Evolutionary conservation across 129 eudicot species (phyloP).

Genomic region (Dittrichia graveolens): DNA sequence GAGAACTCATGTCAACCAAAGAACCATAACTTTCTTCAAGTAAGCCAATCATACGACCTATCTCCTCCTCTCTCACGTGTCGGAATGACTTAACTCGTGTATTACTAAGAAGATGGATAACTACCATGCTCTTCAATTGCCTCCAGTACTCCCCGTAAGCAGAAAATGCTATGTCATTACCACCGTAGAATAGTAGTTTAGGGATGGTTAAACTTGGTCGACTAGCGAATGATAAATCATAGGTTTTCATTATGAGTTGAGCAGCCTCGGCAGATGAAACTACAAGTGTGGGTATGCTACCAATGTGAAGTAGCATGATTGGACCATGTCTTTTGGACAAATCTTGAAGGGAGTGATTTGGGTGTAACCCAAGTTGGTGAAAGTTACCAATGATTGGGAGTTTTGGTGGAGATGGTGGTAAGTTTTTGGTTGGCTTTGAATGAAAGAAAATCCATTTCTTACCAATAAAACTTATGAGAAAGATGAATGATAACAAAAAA

Average conservation of each 20-base stretch:
- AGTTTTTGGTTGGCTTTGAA: neutral
- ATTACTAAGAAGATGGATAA: constrained; percentile 28
- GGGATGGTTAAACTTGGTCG: constrained; percentile 20
- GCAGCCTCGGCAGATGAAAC: constrained; percentile 37
- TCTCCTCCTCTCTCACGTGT: constrained; percentile 37
- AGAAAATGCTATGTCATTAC: constrained; percentile 25
- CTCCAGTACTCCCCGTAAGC: constrained; percentile 46
- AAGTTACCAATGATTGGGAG: constrained; percentile 47
- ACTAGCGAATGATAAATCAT: constrained; percentile 24
- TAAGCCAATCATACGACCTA: neutral
- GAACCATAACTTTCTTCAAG: constrained; percentile 24
- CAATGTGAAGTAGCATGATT: constrained; percentile 33
- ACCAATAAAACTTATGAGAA: neutral
- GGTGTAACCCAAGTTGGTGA: constrained; percentile 28
- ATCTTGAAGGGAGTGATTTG: constrained; percentile 36
- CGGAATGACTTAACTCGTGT: constrained; percentile 32
- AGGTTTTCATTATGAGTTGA: constrained; percentile 35
- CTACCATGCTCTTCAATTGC: constrained; percentile 28
- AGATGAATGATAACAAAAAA: no score
- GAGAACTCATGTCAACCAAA: constrained; percentile 14
- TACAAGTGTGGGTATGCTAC: constrained; percentile 26
- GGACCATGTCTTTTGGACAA: constrained; percentile 33
- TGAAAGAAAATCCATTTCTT: neutral
- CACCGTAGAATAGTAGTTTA: neutral
- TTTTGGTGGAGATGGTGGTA: constrained; percentile 40